Conservation (phyloP, 2,329 filamentous ascomycete species). For the Meredithiella fracta region DNA sequence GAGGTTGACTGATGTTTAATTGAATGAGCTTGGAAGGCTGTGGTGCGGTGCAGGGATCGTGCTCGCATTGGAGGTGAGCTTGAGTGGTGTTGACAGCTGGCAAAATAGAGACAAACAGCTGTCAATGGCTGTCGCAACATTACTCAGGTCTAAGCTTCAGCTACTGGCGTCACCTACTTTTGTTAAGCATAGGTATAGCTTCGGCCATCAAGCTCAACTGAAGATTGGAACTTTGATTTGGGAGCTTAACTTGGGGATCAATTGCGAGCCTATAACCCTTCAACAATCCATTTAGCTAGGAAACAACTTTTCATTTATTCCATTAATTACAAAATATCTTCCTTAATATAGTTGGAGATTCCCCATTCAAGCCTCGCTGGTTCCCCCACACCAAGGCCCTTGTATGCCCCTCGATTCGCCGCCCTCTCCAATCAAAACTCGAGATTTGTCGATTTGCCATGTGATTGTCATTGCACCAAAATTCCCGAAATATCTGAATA, state of each 20-base stretch:
- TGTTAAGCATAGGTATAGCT: too few species aligned
- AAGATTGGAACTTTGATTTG: not conserved
- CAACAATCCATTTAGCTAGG: too few species aligned
- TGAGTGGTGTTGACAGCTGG: not conserved
- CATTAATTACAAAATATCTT: not conserved
- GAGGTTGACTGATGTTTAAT: conserved; percentile 2
- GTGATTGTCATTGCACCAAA: conserved; percentile 3
- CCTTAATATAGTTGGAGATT: not conserved
- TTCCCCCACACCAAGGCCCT: not conserved
- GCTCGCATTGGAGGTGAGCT: not conserved
- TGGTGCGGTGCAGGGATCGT: conserved; percentile 7
- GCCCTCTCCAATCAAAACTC: not conserved
- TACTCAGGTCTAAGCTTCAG: not conserved
- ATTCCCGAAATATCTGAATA: not conserved
- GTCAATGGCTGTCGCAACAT: not conserved
- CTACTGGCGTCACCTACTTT: not conserved
- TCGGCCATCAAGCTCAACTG: not conserved
- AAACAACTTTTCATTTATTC: too few species aligned
- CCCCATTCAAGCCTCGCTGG: not conserved
- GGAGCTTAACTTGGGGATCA: too few species aligned
- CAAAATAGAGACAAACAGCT: not conserved
- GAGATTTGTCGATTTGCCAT: conserved; percentile 7
- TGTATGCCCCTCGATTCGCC: conserved; percentile 3
- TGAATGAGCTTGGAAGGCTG: conserved; percentile 5
- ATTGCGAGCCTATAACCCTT: too few species aligned